These are phyloP conservation scores for Apiospora sp. DNA, from an alignment of 2,329 filamentous ascomycete species.

Conservation along the genomic window DNA sequence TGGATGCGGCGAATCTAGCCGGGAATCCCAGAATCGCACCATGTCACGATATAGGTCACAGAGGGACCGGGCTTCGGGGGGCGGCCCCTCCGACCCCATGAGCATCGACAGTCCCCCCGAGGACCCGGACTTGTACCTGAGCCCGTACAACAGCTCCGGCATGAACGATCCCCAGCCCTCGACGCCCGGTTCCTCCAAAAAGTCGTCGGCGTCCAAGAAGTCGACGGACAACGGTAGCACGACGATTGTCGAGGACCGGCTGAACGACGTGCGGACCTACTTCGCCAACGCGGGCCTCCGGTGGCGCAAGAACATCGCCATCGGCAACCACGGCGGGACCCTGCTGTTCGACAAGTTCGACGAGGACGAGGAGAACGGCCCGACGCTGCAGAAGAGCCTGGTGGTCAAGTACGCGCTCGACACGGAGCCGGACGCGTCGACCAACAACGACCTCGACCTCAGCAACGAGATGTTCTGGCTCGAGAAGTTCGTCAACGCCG, in stretches of 20 bases:
- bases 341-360: neutral
- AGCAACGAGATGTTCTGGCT: slow-evolving; percentile 6
- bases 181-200: neutral
- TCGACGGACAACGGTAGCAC: neutral
- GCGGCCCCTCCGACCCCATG: neutral
- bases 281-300: neutral
- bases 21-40: neutral
- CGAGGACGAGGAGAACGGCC: neutral
- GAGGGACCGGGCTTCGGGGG: neutral
- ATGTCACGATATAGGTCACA: neutral
- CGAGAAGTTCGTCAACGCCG: neutral
- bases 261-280: neutral
- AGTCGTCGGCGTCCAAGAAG: neutral
- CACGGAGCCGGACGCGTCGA: neutral
- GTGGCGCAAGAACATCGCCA: neutral
- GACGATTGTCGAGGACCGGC: neutral
- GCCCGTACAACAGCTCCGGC: neutral
- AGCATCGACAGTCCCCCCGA: neutral
- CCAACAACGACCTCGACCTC: neutral
- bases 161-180: neutral
- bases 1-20: neutral
- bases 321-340: slow-evolving; percentile 8
- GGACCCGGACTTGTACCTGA: no score
- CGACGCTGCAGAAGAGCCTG: neutral
- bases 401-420: slow-evolving; percentile 20